Evolutionary conservation across 192 early-diverging fungal genomes (phyloP).

Genomic region (Linnemannia exigua): DNA sequence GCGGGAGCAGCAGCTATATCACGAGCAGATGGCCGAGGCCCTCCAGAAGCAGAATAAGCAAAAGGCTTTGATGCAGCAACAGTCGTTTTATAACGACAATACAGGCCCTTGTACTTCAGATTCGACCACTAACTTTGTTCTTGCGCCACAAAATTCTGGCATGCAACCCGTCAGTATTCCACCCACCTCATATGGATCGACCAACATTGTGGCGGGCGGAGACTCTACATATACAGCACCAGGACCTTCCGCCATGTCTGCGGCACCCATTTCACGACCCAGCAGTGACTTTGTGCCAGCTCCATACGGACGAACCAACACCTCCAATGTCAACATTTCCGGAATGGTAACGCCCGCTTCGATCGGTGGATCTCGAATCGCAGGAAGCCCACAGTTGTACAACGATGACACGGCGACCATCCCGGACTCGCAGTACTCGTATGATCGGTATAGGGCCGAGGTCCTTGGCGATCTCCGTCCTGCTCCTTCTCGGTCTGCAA

Average conservation of each 20-base stretch:
- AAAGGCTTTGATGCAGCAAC: slow-evolving; percentile 16
- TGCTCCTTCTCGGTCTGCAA: not conserved
- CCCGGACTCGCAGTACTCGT: slow-evolving; percentile 36
- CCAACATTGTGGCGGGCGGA: not conserved
- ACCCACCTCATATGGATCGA: not conserved
- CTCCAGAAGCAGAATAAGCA: slow-evolving; percentile 43
- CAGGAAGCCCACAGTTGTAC: slow-evolving; percentile 26
- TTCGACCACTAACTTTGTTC: slow-evolving; percentile 41
- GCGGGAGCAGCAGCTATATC: slow-evolving; percentile 47
- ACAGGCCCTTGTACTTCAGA: slow-evolving; percentile 34
- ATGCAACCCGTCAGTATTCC: slow-evolving; percentile 25
- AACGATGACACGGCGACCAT: slow-evolving; percentile 16
- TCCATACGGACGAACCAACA: not conserved
- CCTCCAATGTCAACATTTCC: not conserved
- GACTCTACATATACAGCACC: not conserved
- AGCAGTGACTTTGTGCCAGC: not conserved
- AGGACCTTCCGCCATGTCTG: not conserved
- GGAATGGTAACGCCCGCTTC: slow-evolving; percentile 48
- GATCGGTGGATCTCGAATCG: not conserved
- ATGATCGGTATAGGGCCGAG: slow-evolving; percentile 39
- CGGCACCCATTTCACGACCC: not conserved
- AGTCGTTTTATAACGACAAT: not conserved
- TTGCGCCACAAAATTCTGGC: slow-evolving; percentile 11
- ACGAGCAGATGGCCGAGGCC: slow-evolving; percentile 49
- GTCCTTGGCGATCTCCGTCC: slow-evolving; percentile 36